These are phyloP conservation scores for Cyclanthera cordifolia DNA, from an alignment of 306 rosid species.

Conservation along the genomic window DNA sequence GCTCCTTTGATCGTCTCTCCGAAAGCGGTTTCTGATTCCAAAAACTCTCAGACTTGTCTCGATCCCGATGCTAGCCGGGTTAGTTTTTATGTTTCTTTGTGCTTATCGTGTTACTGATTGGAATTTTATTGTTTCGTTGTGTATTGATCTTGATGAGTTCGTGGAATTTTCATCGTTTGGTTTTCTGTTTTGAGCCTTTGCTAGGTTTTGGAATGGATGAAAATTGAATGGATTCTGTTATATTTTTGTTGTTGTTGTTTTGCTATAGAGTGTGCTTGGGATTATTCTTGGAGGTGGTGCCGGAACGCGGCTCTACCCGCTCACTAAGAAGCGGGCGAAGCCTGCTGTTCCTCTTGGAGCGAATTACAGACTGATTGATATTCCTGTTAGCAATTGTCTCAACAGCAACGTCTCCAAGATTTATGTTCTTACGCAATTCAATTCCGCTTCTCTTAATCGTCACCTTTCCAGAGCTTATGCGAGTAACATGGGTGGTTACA, in stretches of 20 bases:
- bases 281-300: conserved; percentile 96
- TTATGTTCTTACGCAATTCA: conserved; percentile 94
- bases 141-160: too few relatives aligned
- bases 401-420: conserved; percentile 90
- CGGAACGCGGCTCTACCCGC: conserved; percentile 85
- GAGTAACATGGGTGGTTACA: conserved; percentile 91
- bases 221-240: background rate
- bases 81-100: conserved; percentile 8
- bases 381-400: conserved; percentile 92
- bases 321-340: conserved; percentile 94
- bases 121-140: too few relatives aligned
- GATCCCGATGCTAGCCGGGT: conserved; percentile 98
- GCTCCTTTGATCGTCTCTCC: conserved; percentile 49
- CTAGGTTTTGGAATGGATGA: background rate
- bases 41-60: conserved; percentile 83
- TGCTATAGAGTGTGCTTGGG: conserved; percentile 95
- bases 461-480: conserved; percentile 95
- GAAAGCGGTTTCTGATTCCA: conserved; percentile 82
- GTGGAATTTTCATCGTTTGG: background rate
- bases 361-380: conserved; percentile 87
- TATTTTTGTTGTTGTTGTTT: too few relatives aligned
- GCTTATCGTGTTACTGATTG: too few relatives aligned
- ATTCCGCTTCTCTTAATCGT: conserved; percentile 93
- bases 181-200: background rate
- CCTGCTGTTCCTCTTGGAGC: conserved; percentile 99